Evolutionary conservation across 129 eudicot genomes (phyloP), one percentile per base, ranked within the genome.

Genomic region (Smallanthus sonchifolius): DNA sequence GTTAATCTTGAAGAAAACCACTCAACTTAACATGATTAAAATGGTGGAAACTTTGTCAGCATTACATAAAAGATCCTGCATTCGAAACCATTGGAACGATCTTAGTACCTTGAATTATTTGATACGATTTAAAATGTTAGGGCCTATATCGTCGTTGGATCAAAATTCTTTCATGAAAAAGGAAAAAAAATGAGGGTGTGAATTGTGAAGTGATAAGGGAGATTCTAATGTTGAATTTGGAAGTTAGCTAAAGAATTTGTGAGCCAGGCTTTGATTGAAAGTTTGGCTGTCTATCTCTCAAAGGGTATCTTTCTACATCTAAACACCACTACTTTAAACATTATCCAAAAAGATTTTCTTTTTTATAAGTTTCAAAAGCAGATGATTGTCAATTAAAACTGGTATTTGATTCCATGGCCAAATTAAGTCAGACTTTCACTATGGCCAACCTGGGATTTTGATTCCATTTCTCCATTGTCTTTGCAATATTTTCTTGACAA

Each of bases 361-460:
- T 72, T 80, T 74, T 79, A 60, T 68, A 19, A 57, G 76, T 73
- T 78, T 82, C 76, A 54, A 73, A 82, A 77, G 82, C 64, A 72
- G 75, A 65, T 77, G 79, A 74, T 60, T 77, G 75, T 72, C 67
- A 72, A 64, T 64, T 13, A 49, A 36, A 77, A 80, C 11, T 59
- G 75, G 65, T 67, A 72, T 60, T 57, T 81, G 80, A 84, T 84
- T 84, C 78, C 78, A 77, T 81, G 65, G 83, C 82, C 82, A 62
- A 76, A 24, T 24, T 24, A 24, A 80, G 82, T 84, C 79, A 76
- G 69, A 84, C 72, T 77, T 62, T 76, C 76, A 76, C 80, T 63
- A 68, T 61, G 69, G 71, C 85, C 81, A 84, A 81, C 85, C 76
- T 84, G 81, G 66, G 81, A 80, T 76, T 80, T 80, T 83, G 73